Evolutionary conservation across 2,329 filamentous ascomycete genomes (phyloP).

Genomic region (Rhynchosporium secalis): DNA sequence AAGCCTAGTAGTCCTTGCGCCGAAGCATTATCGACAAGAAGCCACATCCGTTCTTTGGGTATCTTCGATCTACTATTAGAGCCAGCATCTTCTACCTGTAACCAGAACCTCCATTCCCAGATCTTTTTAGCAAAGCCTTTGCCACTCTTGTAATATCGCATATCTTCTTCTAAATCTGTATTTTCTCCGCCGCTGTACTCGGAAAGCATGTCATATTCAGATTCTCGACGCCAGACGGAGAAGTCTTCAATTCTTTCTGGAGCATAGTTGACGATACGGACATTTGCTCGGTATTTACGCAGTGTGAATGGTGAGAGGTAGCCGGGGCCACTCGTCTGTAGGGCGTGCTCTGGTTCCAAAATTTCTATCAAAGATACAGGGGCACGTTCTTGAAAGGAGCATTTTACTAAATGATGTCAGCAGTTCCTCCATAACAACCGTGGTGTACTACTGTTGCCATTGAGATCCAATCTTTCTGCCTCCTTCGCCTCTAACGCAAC

Average conservation of each 20-base stretch:
- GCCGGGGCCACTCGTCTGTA: slow-evolving; percentile 40
- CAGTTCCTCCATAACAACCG: background rate
- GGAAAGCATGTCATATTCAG: slow-evolving; percentile 53
- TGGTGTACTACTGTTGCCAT: slow-evolving; percentile 41
- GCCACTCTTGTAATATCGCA: slow-evolving; percentile 25
- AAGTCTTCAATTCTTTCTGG: slow-evolving; percentile 74
- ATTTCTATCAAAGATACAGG: slow-evolving; percentile 27
- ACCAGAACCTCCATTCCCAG: slow-evolving; percentile 85
- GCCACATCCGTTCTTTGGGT: slow-evolving; percentile 57
- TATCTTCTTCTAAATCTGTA: slow-evolving; percentile 32
- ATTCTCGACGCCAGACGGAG: slow-evolving; percentile 48
- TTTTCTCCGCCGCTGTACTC: slow-evolving; percentile 42
- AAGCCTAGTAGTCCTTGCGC: slow-evolving; percentile 58
- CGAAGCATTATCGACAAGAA: slow-evolving; percentile 62
- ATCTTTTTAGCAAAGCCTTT: slow-evolving; percentile 29
- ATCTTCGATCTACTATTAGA: slow-evolving; percentile 40
- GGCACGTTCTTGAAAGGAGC: slow-evolving; percentile 45
- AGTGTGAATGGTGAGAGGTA: slow-evolving; percentile 69
- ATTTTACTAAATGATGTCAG: slow-evolving; percentile 45
- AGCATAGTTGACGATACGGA: slow-evolving; percentile 80
- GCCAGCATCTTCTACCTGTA: slow-evolving; percentile 72
- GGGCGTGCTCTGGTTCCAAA: slow-evolving; percentile 47
- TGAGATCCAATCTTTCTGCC: slow-evolving; percentile 32
- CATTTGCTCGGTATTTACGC: slow-evolving; percentile 64
- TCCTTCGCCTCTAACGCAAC: slow-evolving; percentile 39